Evolutionary conservation across 2,329 filamentous ascomycete genomes (phyloP).

Genomic region (Byssoonygena ceratinophila): DNA sequence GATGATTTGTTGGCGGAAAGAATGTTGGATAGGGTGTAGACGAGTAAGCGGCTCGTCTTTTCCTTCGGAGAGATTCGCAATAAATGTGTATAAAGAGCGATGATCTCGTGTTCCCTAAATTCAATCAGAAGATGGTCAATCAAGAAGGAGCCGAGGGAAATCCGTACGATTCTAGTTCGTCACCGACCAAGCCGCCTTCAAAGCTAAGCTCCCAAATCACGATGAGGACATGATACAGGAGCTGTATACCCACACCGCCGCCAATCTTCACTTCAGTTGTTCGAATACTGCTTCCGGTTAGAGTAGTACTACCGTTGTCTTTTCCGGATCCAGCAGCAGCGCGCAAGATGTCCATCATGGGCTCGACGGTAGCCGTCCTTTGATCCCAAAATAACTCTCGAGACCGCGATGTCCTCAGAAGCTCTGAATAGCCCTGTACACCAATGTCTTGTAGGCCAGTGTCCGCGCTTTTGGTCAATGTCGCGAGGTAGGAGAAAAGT

Average conservation of each 20-base stretch:
- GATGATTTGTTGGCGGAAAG: slow-evolving; percentile 59
- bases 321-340: slow-evolving; percentile 63
- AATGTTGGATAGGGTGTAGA: slow-evolving; percentile 83
- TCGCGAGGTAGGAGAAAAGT: slow-evolving; percentile 76
- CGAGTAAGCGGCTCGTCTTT: slow-evolving; percentile 85
- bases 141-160: background rate
- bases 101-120: slow-evolving; percentile 76
- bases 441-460: slow-evolving; percentile 90
- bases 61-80: slow-evolving; percentile 90
- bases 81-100: slow-evolving; percentile 84
- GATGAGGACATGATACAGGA: slow-evolving; percentile 86
- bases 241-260: slow-evolving; percentile 79
- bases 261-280: slow-evolving; percentile 52
- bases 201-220: slow-evolving; percentile 97
- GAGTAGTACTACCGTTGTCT: slow-evolving; percentile 52
- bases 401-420: slow-evolving; percentile 64
- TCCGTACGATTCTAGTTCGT: slow-evolving; percentile 72
- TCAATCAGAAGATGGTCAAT: slow-evolving; percentile 1
- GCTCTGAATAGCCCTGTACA: slow-evolving; percentile 76
- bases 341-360: slow-evolving; percentile 68
- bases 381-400: slow-evolving; percentile 85
- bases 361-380: slow-evolving; percentile 69
- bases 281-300: slow-evolving; percentile 47
- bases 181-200: slow-evolving; percentile 59
- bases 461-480: slow-evolving; percentile 73